These are phyloP conservation scores for Ciborinia camelliae DNA, from an alignment of 2,329 filamentous ascomycete species.

Conservation along the genomic window DNA sequence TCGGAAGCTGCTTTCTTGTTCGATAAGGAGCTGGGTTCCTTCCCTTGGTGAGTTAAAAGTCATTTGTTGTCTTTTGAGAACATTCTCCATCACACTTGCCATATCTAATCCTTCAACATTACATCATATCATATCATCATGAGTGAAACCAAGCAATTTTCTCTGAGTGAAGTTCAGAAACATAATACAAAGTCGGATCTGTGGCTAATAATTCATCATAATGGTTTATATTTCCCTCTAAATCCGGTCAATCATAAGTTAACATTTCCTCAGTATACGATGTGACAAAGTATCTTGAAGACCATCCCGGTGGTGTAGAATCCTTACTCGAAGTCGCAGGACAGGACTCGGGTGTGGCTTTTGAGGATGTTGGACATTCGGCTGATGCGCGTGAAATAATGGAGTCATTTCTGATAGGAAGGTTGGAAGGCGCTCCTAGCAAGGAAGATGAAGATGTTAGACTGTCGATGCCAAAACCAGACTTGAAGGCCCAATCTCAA, in stretches of 20 bases:
- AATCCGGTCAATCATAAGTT: background rate
- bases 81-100: background rate
- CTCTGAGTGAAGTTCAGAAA: constrained; percentile 44
- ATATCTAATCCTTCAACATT: background rate
- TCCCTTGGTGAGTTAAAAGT: background rate
- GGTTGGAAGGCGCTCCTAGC: constrained; percentile 19
- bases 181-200: constrained; percentile 49
- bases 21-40: background rate
- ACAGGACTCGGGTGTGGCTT: constrained; percentile 73
- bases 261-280: constrained; percentile 49
- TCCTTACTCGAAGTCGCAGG: constrained; percentile 75
- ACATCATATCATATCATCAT: constrained; percentile 16
- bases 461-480: constrained; percentile 21
- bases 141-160: constrained; percentile 18
- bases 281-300: constrained; percentile 53
- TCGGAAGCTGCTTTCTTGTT: background rate
- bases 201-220: constrained; percentile 55
- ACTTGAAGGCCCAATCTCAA: constrained; percentile 14
- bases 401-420: constrained; percentile 21
- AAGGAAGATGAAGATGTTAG: constrained; percentile 19
- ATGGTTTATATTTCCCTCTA: constrained; percentile 41
- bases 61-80: background rate
- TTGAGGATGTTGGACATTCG: constrained; percentile 85
- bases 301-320: constrained; percentile 72
- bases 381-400: constrained; percentile 26